Evolutionary conservation across 768 basidiomycete genomes (phyloP).

Genomic region (Coprinopsis marcescibilis): DNA sequence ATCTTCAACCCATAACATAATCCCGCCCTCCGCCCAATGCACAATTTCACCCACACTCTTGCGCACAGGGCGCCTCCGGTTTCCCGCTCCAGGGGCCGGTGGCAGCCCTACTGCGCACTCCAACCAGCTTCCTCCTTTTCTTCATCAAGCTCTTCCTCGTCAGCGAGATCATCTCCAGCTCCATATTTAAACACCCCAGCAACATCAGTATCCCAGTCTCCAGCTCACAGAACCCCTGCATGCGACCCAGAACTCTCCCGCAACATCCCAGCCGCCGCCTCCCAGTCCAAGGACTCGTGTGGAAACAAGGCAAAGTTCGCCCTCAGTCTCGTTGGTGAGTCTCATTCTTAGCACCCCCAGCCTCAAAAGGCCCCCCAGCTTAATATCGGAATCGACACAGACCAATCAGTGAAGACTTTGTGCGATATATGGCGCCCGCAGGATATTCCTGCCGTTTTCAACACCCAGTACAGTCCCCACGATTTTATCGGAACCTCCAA

Average conservation of each 20-base stretch:
- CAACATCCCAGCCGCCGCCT: constrained; percentile 10
- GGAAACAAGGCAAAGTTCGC: constrained; percentile 59
- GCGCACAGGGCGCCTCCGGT: constrained; percentile 70
- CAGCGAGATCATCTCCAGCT: constrained; percentile 28
- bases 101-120: constrained; percentile 70
- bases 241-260: constrained; percentile 28
- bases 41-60: constrained; percentile 42
- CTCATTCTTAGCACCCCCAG: not conserved
- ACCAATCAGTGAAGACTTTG: constrained; percentile 74
- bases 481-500: too few species aligned
- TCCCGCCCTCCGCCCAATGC: constrained; percentile 32
- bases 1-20: constrained; percentile 22
- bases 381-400: too few species aligned
- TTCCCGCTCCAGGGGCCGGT: constrained; percentile 63
- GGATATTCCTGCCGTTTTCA: constrained; percentile 56
- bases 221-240: constrained; percentile 29
- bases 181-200: constrained; percentile 40
- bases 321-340: constrained; percentile 65
- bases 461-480: too few species aligned
- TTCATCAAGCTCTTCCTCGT: constrained; percentile 34
- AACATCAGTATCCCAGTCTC: constrained; percentile 45
- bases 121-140: constrained; percentile 32
- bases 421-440: constrained; percentile 79
- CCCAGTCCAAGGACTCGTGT: constrained; percentile 9
- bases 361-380: constrained; percentile 8